Evolutionary conservation across 2,329 filamentous ascomycete species (phyloP), one percentile per base, ranked within the genome.

Genomic region (Monilinia aucupariae): DNA sequence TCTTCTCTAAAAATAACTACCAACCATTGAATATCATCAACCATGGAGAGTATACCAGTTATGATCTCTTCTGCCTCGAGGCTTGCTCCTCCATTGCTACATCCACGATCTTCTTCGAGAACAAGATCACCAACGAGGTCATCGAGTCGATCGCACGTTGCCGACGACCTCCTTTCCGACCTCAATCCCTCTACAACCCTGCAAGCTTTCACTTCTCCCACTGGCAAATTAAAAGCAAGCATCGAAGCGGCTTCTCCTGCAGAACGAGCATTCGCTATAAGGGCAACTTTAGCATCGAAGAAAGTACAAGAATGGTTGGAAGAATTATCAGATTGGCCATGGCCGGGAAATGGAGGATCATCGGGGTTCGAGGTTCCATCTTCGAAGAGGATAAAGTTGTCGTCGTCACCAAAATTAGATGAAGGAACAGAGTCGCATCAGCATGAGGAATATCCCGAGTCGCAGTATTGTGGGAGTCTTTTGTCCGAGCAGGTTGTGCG

Each of bases 291-390:
- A 65, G 86, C 88, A 20, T 88, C 88, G 15, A 84, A 87, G 69
- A 85, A 83, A 66, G 84, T 94, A 66, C 82, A 87, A 74, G 81
- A 84, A 71, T 94, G 90, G 90, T 80, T 89, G 32, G 79, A 84
- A n/a, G 90, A 94, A 77, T 79, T 94, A 47, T 76, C 78, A 51
- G 72, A 76, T 51, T 86, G 84, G 85, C 74, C 78, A 1, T 86
- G 85, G 85, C 81, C 84, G 2, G 71, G 76, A 1, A 71, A 75
- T 4, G 75, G 75, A 17, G 80, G 80, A 47, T 78, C 82, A 2
- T 74, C 77, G 0, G 85, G 85, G 9, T 88, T 87, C 64, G 79
- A 83, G 69, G 73, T 76, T 67, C 80, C 82, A 13, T 68, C 71
- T 48, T 64, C 72, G 61, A 79, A 78, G 68, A 76, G 74, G 64